These are phyloP conservation scores for Ceratorhiza oryzae-sativae DNA, from an alignment of 1,284 basidiomycete species.

Conservation along the genomic window DNA sequence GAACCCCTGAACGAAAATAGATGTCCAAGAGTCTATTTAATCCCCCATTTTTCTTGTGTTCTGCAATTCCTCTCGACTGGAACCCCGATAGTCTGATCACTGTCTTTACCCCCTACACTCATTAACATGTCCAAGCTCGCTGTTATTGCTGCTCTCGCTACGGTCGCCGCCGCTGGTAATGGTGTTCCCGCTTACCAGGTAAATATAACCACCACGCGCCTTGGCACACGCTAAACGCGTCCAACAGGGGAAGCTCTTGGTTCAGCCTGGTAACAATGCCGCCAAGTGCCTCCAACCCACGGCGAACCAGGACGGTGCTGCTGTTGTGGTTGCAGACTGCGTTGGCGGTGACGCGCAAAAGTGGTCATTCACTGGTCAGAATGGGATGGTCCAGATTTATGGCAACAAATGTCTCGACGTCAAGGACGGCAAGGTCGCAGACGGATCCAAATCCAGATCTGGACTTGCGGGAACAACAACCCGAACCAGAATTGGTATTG, in stretches of 20 bases:
- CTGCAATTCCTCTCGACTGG: background rate
- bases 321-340: conserved; percentile 20
- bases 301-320: conserved; percentile 28
- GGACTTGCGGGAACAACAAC: conserved; percentile 53
- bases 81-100: background rate
- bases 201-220: too few relatives aligned
- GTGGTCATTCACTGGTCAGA: conserved; percentile 1
- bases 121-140: conserved; percentile 14
- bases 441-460: conserved; percentile 51
- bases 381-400: conserved; percentile 17
- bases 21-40: conserved; percentile 1
- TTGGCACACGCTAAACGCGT: too few relatives aligned
- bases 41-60: background rate
- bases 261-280: conserved; percentile 8
- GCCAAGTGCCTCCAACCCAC: conserved; percentile 21
- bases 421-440: conserved; percentile 17
- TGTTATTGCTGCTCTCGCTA: conserved; percentile 8
- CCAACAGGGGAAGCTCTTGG: background rate
- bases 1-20: background rate
- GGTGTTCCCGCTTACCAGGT: conserved; percentile 14
- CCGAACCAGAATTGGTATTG: conserved; percentile 49
- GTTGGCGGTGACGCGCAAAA: conserved; percentile 12
- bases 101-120: background rate
- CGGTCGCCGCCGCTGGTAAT: conserved; percentile 14
- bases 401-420: conserved; percentile 36